Evolutionary conservation across 257 asterid species (phyloP).

Genomic region (Perilla frutescens): DNA sequence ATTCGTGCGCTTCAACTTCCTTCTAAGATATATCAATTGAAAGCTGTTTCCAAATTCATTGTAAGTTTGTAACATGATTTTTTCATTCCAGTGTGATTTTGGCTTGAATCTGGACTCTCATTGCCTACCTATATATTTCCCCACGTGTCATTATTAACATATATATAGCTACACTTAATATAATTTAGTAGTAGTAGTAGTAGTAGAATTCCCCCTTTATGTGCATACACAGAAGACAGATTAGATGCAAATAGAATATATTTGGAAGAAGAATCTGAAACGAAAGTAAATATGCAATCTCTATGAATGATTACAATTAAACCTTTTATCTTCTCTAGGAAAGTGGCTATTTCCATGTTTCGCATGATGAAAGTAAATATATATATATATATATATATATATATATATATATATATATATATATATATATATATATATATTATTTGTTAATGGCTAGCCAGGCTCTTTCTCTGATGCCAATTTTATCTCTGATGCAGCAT

Average conservation of each 20-base stretch:
- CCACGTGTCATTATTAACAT: neutral
- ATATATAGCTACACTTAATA: neutral
- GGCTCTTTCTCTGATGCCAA: neutral
- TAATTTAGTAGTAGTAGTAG: too few species aligned
- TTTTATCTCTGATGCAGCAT: conserved; percentile 56
- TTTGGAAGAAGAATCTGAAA: neutral
- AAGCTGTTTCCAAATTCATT: conserved; percentile 50
- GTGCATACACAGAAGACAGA: neutral
- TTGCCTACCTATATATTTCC: neutral
- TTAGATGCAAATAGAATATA: neutral
- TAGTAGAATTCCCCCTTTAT: neutral
- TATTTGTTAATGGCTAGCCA: too few species aligned
- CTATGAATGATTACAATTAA: neutral
- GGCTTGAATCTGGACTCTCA: neutral
- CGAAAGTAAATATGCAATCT: neutral
- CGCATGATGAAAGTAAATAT: too few species aligned
- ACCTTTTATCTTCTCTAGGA: neutral
- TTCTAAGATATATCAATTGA: conserved; percentile 63
- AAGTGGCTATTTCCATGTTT: neutral
- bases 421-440: too few species aligned
- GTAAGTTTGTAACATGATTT: conserved; percentile 9
- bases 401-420: too few species aligned
- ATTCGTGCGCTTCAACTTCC: conserved; percentile 68
- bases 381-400: too few species aligned
- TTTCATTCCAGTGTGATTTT: neutral